Evolutionary conservation across 768 basidiomycete genomes (phyloP).

Genomic region (Lactarius deliciosus): DNA sequence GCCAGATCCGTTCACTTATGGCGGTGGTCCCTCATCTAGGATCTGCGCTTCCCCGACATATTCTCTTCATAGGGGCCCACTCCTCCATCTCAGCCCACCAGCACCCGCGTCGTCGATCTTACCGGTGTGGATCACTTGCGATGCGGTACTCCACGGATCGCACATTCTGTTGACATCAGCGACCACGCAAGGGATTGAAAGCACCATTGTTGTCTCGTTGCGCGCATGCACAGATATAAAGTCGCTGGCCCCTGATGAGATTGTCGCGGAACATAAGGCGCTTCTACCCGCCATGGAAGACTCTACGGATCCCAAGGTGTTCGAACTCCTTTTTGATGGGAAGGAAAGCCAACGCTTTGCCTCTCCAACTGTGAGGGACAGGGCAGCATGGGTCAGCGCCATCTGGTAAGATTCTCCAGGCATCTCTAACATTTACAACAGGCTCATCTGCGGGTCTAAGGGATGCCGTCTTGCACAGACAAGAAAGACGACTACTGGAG

Average conservation of each 20-base stretch:
- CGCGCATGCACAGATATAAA: constrained; percentile 60
- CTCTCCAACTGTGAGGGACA: constrained; percentile 55
- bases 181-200: constrained; percentile 42
- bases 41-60: constrained; percentile 29
- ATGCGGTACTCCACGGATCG: constrained; percentile 38
- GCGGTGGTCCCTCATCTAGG: constrained; percentile 18
- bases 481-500: constrained; percentile 31
- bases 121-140: constrained; percentile 53
- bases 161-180: constrained; percentile 52
- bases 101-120: constrained; percentile 33
- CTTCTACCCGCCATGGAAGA: constrained; percentile 41
- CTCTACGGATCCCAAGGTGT: constrained; percentile 51
- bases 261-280: constrained; percentile 45
- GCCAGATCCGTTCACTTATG: background rate
- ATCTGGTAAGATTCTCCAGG: constrained; percentile 53
- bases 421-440: background rate
- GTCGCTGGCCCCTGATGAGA: constrained; percentile 48
- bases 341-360: constrained; percentile 59
- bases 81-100: constrained; percentile 50
- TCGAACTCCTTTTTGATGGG: constrained; percentile 63
- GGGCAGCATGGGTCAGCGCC: constrained; percentile 72
- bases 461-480: constrained; percentile 55
- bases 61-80: constrained; percentile 38
- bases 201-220: constrained; percentile 49
- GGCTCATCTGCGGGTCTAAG: constrained; percentile 36